Base-by-base conservation (phyloP, 2,329 filamentous ascomycete genomes). In the Penicillium janthinellum region DNA sequence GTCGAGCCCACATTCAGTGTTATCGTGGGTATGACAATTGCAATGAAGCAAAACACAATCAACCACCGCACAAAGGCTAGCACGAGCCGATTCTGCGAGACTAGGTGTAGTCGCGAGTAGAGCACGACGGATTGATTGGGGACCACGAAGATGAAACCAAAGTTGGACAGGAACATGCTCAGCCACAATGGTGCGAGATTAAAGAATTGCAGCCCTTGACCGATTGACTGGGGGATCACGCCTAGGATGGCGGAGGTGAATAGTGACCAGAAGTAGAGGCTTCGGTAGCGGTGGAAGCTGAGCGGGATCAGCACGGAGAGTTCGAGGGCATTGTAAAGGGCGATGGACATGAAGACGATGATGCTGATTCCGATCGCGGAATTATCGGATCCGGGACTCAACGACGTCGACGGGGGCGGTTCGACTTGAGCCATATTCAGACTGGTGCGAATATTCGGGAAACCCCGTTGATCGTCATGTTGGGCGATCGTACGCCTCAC, bases 91-190 rank as follows among this genome's bases (percentile, higher is more conserved):
- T 82, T 81, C 42, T 77, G 78, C 1, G 58, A 83, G n/a, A 87
- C 75, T 2, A 86, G 75, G 63, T 86, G 83, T 1, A 86, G 77
- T 5, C 84, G 79, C 0, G 83, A 86, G 75, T 82, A 86, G 1
- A 86, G 73, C 1, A 86, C 84, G 10, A 85, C 61, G 0, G 80
- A 81, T 66, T 85, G 82, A 5, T 83, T 83, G 12, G 83, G 83
- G 1, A 86, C 79, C 80, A 85, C 84, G 5, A 74, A 61, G 61
- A 80, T 79, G 78, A 84, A 81, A 22, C 82, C 83, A 54, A 86
- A 56, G 22, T 73, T 73, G 8, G 79, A 70, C 11, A 78, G 56
- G 22, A 75, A 67, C 7, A 73, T 66, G 14, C 68, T 61, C 31
- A 68, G 55, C 64, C 71, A 74, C 20, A 66, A 49, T 51, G 47